Conservation (phyloP, 2,329 filamentous ascomycete species). For the Thelonectria olida region DNA sequence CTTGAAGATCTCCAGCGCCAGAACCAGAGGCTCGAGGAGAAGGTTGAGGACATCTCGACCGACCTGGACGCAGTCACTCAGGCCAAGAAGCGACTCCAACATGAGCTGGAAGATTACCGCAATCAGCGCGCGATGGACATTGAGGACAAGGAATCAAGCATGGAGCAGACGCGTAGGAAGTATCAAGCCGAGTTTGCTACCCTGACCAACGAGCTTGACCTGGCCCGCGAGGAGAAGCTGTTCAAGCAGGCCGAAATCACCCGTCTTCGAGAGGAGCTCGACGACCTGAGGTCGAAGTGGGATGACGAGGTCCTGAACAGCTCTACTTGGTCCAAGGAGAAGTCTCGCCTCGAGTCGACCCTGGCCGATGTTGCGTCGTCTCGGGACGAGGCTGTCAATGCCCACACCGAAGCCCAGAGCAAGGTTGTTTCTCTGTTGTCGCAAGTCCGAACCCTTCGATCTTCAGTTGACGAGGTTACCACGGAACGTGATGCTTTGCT, state of each 20-base stretch:
- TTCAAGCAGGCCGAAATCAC: slow-evolving; percentile 89
- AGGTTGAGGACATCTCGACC: slow-evolving; percentile 88
- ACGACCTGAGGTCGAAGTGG: slow-evolving; percentile 95
- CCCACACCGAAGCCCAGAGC: slow-evolving; percentile 93
- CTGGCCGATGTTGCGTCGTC: slow-evolving; percentile 88
- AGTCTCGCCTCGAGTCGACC: slow-evolving; percentile 88
- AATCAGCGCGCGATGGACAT: slow-evolving; percentile 95
- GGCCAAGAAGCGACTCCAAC: slow-evolving; percentile 92
- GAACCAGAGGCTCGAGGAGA: slow-evolving; percentile 89
- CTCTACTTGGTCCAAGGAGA: slow-evolving; percentile 98
- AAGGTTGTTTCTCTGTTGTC: slow-evolving; percentile 91
- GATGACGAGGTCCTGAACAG: slow-evolving; percentile 98
- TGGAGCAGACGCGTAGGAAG: slow-evolving; percentile 98
- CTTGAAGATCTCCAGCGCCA: slow-evolving; percentile 92
- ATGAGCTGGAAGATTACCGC: slow-evolving; percentile 97
- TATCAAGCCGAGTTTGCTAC: slow-evolving; percentile 93
- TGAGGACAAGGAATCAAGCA: slow-evolving; percentile 93
- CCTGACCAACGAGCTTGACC: slow-evolving; percentile 89
- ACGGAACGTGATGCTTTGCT: slow-evolving; percentile 85
- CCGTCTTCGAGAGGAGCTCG: slow-evolving; percentile 91
- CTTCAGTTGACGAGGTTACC: slow-evolving; percentile 84
- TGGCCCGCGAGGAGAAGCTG: slow-evolving; percentile 88
- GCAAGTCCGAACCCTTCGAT: slow-evolving; percentile 85
- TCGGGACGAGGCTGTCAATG: slow-evolving; percentile 91
- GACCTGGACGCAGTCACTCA: slow-evolving; percentile 87